A percentile compares a stretch with the other conserved stretches of the same genome.
Evolutionary conservation across 306 rosid genomes (phyloP).

Genomic region (Lathyrus aphaca): DNA sequence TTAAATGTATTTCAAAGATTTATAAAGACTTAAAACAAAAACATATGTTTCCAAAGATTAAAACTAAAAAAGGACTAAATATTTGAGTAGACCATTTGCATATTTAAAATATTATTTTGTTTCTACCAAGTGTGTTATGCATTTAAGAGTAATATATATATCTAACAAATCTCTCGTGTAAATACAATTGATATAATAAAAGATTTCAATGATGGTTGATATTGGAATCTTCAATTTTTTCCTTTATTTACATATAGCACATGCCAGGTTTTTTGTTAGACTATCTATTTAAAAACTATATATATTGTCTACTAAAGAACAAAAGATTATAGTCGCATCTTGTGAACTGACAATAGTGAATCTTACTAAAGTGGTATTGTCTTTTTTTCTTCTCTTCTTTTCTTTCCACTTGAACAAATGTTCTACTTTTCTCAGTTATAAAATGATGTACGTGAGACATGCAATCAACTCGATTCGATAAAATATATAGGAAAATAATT

Average conservation of each 20-base stretch:
- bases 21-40: no score
- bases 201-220: no score
- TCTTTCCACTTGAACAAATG: neutral
- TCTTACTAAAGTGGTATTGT: constrained; percentile 21
- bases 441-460: constrained; percentile 40
- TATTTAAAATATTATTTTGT: neutral
- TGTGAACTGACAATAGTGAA: constrained; percentile 41
- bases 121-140: constrained; percentile 4
- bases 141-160: neutral
- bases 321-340: constrained; percentile 26
- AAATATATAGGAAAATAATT: constrained; percentile 25
- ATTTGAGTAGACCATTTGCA: no score
- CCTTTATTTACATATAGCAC: neutral
- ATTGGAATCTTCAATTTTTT: no score
- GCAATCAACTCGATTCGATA: constrained; percentile 42
- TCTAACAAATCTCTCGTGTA: neutral
- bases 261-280: neutral
- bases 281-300: no score
- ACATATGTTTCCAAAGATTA: no score
- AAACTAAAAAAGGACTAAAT: no score
- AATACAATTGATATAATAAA: no score
- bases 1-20: no score
- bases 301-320: neutral
- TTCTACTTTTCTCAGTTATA: constrained; percentile 1
- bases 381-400: constrained; percentile 5